Conservation (phyloP, 78 protist species). For the Dictyostelium purpureum region DNA sequence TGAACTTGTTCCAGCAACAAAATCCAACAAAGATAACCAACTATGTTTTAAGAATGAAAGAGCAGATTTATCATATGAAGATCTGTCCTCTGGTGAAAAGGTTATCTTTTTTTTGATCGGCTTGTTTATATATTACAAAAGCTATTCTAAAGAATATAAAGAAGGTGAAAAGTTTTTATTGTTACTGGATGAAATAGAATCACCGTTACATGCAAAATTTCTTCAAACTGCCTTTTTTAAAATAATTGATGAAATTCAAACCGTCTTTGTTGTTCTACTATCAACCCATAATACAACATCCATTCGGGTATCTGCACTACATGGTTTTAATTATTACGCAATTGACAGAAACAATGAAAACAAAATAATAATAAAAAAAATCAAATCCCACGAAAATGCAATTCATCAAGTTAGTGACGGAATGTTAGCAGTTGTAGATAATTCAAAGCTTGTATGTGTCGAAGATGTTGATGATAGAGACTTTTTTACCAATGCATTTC, state of each 20-base stretch:
- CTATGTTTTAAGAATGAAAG: neutral
- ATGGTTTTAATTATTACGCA: neutral
- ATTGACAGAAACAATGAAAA: neutral
- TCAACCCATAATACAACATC: neutral
- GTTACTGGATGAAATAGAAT: neutral
- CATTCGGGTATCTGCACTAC: neutral
- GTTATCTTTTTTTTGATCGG: neutral
- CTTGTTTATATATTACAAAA: neutral
- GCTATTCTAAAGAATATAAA: neutral
- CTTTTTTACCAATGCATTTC: neutral
- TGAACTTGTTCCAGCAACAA: neutral
- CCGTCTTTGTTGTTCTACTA: neutral
- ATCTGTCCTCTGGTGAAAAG: neutral
- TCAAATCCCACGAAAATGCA: neutral
- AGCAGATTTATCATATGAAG: neutral
- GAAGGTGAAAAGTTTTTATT: neutral
- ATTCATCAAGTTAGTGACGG: neutral
- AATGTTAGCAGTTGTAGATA: neutral
- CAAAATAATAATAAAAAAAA: neutral
- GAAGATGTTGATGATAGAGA: neutral
- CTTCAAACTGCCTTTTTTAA: neutral
- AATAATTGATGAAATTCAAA: neutral
- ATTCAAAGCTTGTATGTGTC: neutral
- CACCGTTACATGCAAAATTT: neutral
- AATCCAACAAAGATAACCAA: neutral